Evolutionary conservation across 2,329 filamentous ascomycete genomes (phyloP).

Genomic region (Fusarium mundagurra): DNA sequence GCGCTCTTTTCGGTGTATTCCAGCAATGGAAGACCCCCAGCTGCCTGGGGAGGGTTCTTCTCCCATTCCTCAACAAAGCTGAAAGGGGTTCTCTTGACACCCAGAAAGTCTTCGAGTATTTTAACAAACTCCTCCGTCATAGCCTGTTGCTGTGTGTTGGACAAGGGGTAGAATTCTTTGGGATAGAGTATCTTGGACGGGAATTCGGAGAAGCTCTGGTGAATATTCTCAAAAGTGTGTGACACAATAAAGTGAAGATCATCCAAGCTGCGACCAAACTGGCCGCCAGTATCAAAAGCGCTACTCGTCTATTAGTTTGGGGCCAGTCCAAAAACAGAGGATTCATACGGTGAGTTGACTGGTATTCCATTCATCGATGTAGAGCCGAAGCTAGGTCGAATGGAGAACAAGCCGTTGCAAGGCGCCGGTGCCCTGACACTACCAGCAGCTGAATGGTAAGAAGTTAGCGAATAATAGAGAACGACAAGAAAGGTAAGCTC

Average conservation of each 20-base stretch:
- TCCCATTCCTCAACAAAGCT: not conserved
- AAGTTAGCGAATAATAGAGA: not conserved
- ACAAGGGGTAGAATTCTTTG: not conserved
- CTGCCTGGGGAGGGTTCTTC: accelerated
- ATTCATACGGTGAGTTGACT: not conserved
- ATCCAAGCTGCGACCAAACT: not conserved
- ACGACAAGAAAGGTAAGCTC: not conserved
- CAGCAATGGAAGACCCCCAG: accelerated
- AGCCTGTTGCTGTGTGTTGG: not conserved
- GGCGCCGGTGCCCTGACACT: not conserved
- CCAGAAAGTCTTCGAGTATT: not conserved
- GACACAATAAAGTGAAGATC: not conserved
- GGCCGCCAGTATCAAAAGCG: not conserved
- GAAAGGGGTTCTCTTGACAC: not conserved
- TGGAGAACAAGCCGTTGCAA: not conserved
- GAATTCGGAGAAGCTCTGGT: accelerated
- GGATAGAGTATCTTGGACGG: not conserved
- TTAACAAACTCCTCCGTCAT: not conserved
- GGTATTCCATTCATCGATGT: not conserved
- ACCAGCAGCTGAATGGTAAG: not conserved
- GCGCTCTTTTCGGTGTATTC: not conserved
- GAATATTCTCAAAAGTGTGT: not conserved
- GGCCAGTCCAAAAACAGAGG: no score
- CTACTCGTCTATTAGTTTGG: accelerated
- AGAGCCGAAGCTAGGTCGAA: not conserved